Conservation (phyloP, 2,329 filamentous ascomycete species). For the Cordyceps cicadae region DNA sequence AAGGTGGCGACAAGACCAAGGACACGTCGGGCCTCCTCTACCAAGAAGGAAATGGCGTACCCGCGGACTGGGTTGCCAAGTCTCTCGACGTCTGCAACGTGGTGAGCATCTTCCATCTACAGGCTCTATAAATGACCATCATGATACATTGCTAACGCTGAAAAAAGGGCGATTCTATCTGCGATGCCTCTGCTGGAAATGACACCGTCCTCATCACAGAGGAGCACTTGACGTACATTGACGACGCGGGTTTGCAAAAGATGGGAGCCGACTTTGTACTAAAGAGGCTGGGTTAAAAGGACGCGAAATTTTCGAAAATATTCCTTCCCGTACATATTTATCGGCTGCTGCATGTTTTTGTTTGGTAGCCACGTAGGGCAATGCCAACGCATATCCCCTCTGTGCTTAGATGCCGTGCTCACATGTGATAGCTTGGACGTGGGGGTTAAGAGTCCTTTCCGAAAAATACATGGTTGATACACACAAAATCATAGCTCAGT, state of each 20-base stretch:
- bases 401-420: too few species aligned
- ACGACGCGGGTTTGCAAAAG: background rate
- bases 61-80: constrained; percentile 8
- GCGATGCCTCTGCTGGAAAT: background rate
- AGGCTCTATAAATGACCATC: background rate
- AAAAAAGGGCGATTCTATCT: constrained; percentile 11
- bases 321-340: background rate
- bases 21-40: background rate
- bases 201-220: background rate
- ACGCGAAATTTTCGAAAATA: background rate
- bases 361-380: background rate
- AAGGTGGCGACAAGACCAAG: constrained; percentile 9
- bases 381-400: background rate
- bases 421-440: too few species aligned
- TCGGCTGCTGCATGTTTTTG: background rate
- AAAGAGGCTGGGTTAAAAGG: background rate
- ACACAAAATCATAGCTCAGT: too few species aligned
- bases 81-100: constrained; percentile 12
- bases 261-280: constrained; percentile 10
- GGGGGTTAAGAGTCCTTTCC: too few species aligned
- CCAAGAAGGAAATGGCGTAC: background rate
- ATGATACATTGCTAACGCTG: background rate
- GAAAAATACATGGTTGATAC: too few species aligned
- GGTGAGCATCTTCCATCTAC: background rate
- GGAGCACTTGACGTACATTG: constrained; percentile 1